Percentiles rank a stretch among this genome's conserved stretches.
Evolutionary conservation across 345 rosid species (phyloP).

Genomic region (Camelina sativa): DNA sequence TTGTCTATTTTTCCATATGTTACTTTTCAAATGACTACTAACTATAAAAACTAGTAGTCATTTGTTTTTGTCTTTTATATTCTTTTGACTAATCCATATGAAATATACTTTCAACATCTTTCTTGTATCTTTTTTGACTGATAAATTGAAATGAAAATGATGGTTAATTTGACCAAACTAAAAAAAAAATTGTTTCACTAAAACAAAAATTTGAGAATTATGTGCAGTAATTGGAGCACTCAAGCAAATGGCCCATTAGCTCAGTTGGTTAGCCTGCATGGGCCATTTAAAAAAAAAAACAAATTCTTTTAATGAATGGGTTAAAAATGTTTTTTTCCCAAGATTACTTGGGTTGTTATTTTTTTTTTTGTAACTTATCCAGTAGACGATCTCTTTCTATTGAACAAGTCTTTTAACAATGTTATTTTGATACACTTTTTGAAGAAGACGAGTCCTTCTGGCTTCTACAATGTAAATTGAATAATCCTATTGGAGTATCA

Average conservation of each 20-base stretch:
- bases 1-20: no score
- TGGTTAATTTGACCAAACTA: no score
- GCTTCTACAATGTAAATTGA: neutral
- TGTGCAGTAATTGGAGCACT: rapidly evolving
- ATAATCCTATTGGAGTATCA: neutral
- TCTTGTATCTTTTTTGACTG: neutral
- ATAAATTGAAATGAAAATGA: neutral
- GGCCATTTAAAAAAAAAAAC: constrained; percentile 18
- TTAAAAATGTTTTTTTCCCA: no score
- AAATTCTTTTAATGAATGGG: no score
- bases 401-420: neutral
- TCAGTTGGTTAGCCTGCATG: constrained; percentile 93
- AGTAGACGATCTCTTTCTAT: neutral
- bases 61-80: neutral
- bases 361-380: no score
- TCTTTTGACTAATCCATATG: neutral
- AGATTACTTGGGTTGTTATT: no score
- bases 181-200: no score
- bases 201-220: neutral
- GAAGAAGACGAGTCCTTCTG: neutral
- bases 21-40: neutral
- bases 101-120: neutral
- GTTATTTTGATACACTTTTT: neutral
- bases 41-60: neutral
- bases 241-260: constrained; percentile 46